Percentiles rank a stretch among this genome's conserved stretches.
Evolutionary conservation across 441 rosid genomes (phyloP).

Genomic region (Gossypium gossypioides): DNA sequence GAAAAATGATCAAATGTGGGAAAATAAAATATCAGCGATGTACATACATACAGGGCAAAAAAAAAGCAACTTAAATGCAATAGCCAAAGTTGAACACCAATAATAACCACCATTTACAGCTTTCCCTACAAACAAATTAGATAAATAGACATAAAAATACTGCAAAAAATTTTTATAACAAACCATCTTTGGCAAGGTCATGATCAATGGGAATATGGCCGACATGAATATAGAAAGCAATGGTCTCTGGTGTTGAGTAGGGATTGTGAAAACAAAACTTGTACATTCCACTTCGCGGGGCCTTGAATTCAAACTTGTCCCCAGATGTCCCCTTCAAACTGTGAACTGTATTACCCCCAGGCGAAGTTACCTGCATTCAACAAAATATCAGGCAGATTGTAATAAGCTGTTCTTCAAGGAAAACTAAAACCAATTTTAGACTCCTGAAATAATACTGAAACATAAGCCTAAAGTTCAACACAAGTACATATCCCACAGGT

Average conservation of each 20-base stretch:
- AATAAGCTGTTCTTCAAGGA: not conserved
- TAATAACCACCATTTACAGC: not conserved
- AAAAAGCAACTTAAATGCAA: not conserved
- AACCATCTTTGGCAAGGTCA: slow-evolving; percentile 82
- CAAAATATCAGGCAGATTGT: not conserved
- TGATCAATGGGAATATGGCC: slow-evolving; percentile 89
- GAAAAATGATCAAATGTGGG: not conserved
- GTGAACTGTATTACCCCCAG: slow-evolving; percentile 52
- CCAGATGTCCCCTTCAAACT: slow-evolving; percentile 73
- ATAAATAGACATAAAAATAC: not conserved
- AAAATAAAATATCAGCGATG: slow-evolving; percentile 1
- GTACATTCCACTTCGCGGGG: slow-evolving; percentile 79
- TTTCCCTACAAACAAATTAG: not conserved
- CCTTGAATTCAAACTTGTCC: slow-evolving; percentile 77
- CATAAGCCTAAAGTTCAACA: not conserved
- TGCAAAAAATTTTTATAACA: not conserved
- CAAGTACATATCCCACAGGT: not conserved
- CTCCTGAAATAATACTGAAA: not conserved
- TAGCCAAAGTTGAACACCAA: not conserved
- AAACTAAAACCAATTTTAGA: not conserved
- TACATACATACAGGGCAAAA: not conserved
- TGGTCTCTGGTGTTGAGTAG: slow-evolving; percentile 68
- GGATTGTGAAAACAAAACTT: slow-evolving; percentile 91
- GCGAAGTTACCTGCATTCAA: slow-evolving; percentile 56
- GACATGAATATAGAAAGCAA: slow-evolving; percentile 80